phyloP scores from a whole-genome alignment of 805 yeast genomes.

The Kregervanrija delftensis region DNA sequence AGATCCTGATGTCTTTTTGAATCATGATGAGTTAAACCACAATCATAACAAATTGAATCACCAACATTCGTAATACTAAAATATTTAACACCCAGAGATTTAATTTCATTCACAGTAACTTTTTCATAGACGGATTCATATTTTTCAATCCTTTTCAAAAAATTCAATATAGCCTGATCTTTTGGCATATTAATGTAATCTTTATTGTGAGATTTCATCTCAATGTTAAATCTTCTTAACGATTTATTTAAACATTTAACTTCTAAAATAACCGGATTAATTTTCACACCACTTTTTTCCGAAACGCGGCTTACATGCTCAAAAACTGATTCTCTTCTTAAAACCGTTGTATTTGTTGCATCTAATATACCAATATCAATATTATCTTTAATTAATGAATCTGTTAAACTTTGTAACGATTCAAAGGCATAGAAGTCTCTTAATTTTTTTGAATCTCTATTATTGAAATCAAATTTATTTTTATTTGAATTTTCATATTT shows the following conservation, averaged over 20 bases:
- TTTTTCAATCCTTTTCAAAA: slow-evolving; percentile 46
- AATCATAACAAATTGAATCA: slow-evolving; percentile 28
- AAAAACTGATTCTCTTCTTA: slow-evolving; percentile 50
- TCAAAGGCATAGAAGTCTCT: slow-evolving; percentile 95
- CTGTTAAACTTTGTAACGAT: slow-evolving; percentile 71
- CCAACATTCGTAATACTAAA: slow-evolving; percentile 30
- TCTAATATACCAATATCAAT: slow-evolving; percentile 89
- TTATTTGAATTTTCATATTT: slow-evolving; percentile 21
- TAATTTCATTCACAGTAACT: slow-evolving; percentile 29
- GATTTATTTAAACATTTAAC: slow-evolving; percentile 49
- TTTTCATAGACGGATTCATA: slow-evolving; percentile 38
- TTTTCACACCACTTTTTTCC: slow-evolving; percentile 32
- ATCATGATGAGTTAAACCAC: slow-evolving; percentile 22
- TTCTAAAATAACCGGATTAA: slow-evolving; percentile 50
- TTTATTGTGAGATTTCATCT: slow-evolving; percentile 53
- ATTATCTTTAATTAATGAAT: slow-evolving; percentile 64
- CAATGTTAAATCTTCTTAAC: slow-evolving; percentile 53
- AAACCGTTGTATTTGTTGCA: slow-evolving; percentile 56
- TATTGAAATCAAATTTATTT: slow-evolving; percentile 28
- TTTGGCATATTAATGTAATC: slow-evolving; percentile 53
- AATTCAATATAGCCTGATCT: slow-evolving; percentile 49
- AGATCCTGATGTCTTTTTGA: slow-evolving; percentile 24
- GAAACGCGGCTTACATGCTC: slow-evolving; percentile 47
- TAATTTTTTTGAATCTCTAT: slow-evolving; percentile 38
- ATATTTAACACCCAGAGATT: slow-evolving; percentile 19